phyloP scores from a whole-genome alignment of 139 green algal species.

The Tetradesmus lagerheimii region DNA sequence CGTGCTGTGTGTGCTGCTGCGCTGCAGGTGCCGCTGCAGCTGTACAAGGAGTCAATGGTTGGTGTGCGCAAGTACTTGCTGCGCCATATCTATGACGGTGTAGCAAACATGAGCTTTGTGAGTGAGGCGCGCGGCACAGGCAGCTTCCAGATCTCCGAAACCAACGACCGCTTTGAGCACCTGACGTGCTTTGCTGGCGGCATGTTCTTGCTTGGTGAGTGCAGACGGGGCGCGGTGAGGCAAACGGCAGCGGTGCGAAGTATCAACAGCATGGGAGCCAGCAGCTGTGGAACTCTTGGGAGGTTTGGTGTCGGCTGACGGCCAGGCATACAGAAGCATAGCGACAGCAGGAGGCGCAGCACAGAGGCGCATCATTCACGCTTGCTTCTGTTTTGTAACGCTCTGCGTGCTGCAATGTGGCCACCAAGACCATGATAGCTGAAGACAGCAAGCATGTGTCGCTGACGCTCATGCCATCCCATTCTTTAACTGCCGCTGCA shows the following conservation, averaged over 20 bases:
- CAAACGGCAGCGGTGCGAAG: background rate
- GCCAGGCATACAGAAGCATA: background rate
- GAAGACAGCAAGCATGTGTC: too few species aligned
- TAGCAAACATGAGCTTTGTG: conserved; percentile 63
- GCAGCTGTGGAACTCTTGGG: too few species aligned
- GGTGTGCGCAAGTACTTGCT: conserved; percentile 79
- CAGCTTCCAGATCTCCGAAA: background rate
- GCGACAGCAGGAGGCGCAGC: too few species aligned
- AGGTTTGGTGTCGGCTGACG: too few species aligned
- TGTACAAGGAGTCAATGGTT: conserved; percentile 71
- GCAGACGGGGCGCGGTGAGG: background rate
- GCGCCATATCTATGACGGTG: conserved; percentile 42
- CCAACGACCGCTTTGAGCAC: conserved; percentile 79
- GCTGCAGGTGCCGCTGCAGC: conserved; percentile 58
- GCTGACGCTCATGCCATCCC: background rate
- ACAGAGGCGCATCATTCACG: too few species aligned
- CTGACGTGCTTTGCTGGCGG: conserved; percentile 91
- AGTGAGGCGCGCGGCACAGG: conserved; percentile 52
- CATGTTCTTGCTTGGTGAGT: conserved; percentile 80
- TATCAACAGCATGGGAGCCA: background rate
- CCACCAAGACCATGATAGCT: too few species aligned
- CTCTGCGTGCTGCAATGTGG: too few species aligned
- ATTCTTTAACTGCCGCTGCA: background rate
- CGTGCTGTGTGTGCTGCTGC: background rate
- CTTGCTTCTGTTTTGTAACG: too few species aligned